A percentile compares a stretch with the other conserved stretches of the same genome.
Evolutionary conservation across 129 eudicot genomes (phyloP).

Genomic region (Flaveria brownii): DNA sequence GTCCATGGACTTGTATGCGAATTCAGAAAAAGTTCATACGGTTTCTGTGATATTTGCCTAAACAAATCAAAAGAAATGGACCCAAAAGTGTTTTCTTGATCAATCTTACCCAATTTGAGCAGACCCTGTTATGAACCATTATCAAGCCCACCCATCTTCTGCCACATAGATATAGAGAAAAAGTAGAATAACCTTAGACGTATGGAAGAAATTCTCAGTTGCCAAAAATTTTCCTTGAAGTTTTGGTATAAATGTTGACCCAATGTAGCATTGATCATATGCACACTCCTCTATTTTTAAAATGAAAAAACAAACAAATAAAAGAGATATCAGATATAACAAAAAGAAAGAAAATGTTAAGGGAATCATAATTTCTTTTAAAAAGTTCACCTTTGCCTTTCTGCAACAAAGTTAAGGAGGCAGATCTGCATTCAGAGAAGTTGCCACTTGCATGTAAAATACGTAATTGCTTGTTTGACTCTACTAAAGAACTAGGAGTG

Average conservation of each 20-base stretch:
- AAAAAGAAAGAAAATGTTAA: not conserved
- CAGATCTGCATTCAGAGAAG: constrained; percentile 88
- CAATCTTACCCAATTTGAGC: not conserved
- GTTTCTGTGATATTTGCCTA: not conserved
- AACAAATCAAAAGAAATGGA: not conserved
- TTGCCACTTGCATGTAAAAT: constrained; percentile 71
- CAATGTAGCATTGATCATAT: constrained; percentile 58
- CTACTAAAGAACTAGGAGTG: constrained; percentile 48
- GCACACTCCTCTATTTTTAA: constrained; percentile 55
- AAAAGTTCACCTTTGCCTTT: constrained; percentile 63
- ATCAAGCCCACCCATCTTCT: not conserved
- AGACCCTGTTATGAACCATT: not conserved
- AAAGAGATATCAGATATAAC: not conserved
- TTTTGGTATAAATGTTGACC: constrained; percentile 76
- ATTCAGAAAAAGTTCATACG: not conserved
- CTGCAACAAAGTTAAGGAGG: constrained; percentile 68
- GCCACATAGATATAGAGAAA: constrained; percentile 6
- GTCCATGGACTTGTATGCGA: not conserved
- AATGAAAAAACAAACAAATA: constrained; percentile 6
- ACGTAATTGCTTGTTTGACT: constrained; percentile 40
- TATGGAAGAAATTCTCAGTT: constrained; percentile 91
- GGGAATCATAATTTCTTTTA: not conserved
- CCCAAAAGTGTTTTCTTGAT: not conserved
- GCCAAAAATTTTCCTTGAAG: constrained; percentile 87
- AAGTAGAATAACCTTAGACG: constrained; percentile 69